A percentile compares a stretch with the other conserved stretches of the same genome.
These are phyloP conservation scores for Chaetomium tenue DNA, from an alignment of 495 filamentous ascomycete genomes.

Conservation along the genomic window DNA sequence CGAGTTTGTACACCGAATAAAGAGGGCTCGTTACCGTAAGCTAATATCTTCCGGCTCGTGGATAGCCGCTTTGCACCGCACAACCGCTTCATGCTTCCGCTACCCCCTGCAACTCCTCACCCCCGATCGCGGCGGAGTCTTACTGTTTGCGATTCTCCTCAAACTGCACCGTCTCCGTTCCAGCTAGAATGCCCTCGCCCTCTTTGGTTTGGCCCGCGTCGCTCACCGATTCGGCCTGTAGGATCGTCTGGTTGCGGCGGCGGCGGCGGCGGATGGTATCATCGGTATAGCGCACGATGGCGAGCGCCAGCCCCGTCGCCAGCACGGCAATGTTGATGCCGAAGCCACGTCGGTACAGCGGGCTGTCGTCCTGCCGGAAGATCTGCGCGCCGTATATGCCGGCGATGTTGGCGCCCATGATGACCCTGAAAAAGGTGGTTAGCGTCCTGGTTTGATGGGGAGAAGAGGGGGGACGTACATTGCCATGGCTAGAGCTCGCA, in stretches of 20 bases:
- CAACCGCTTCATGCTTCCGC: no score
- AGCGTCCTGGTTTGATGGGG: no score
- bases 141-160: not conserved
- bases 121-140: not conserved
- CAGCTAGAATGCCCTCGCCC: not conserved
- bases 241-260: constrained; percentile 19
- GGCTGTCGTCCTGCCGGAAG: constrained; percentile 45
- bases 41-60: no score
- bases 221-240: not conserved
- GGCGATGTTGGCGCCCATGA: constrained; percentile 56
- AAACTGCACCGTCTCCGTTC: not conserved
- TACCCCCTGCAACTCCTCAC: no score
- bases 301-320: constrained; percentile 22
- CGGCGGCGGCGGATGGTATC: constrained; percentile 33
- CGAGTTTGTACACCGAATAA: no score
- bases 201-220: not conserved
- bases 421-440: constrained; percentile 42
- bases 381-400: constrained; percentile 57
- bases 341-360: constrained; percentile 28
- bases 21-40: no score
- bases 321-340: constrained; percentile 32
- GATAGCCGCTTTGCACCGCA: no score
- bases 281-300: constrained; percentile 29
- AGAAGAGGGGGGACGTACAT: constrained; percentile 38
- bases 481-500: constrained; percentile 41